These are phyloP conservation scores for Triticum urartu DNA, from an alignment of 176 grass and related monocot genomes.

Conservation along the genomic window DNA sequence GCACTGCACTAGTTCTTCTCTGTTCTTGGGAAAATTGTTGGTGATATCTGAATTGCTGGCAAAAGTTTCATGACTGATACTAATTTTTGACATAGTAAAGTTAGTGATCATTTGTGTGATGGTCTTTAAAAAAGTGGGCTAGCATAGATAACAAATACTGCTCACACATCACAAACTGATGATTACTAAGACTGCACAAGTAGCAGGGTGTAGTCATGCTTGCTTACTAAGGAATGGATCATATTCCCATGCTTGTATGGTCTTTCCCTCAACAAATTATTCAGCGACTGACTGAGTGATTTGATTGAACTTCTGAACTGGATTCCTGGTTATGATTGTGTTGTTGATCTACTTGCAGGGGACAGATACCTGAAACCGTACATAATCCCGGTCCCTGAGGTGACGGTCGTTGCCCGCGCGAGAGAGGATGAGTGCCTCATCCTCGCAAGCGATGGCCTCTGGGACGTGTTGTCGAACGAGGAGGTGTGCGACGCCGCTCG, in stretches of 20 bases:
- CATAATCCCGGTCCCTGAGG: conserved; percentile 80
- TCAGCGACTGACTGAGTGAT: not conserved
- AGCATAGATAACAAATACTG: not conserved
- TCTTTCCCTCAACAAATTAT: not conserved
- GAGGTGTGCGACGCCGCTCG: conserved; percentile 75
- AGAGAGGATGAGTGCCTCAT: conserved; percentile 83
- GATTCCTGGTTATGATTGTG: not conserved
- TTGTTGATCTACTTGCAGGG: conserved; percentile 38
- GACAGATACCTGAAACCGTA: conserved; percentile 87
- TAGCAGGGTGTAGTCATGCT: not conserved
- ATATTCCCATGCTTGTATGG: not conserved
- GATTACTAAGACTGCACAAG: not conserved
- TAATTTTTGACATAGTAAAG: too few species aligned
- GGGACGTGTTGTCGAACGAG: conserved; percentile 88
- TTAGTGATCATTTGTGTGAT: too few species aligned
- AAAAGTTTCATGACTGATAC: not conserved
- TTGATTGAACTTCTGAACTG: not conserved
- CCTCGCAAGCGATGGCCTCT: conserved; percentile 88
- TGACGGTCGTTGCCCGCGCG: conserved; percentile 55
- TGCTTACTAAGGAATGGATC: too few species aligned
- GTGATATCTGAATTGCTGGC: not conserved
- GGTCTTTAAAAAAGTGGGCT: too few species aligned
- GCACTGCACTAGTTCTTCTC: not conserved
- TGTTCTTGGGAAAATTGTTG: not conserved
- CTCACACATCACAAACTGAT: not conserved